These are phyloP conservation scores for Dothistroma pini DNA, from an alignment of 2,329 filamentous ascomycete species.

Conservation along the genomic window DNA sequence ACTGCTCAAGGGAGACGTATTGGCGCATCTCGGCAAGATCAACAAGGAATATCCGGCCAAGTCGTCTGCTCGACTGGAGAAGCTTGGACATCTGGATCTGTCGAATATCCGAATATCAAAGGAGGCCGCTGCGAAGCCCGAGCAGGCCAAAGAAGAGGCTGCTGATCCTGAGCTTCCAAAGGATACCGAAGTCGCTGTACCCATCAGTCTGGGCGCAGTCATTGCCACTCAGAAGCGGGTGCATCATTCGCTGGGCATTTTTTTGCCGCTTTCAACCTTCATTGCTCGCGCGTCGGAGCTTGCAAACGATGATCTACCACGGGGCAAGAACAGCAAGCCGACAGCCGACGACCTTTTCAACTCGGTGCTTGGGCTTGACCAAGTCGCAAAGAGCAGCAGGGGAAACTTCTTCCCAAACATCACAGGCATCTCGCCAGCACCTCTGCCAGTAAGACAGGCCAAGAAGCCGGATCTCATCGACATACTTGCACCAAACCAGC, in stretches of 20 bases:
- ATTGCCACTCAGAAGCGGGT: slow-evolving; percentile 78
- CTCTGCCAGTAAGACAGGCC: slow-evolving; percentile 36
- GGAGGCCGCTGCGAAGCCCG: slow-evolving; percentile 33
- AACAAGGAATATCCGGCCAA: slow-evolving; percentile 66
- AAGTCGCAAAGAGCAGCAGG: slow-evolving; percentile 49
- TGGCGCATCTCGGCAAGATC: slow-evolving; percentile 82
- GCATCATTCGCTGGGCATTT: slow-evolving; percentile 70
- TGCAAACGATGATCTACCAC: slow-evolving; percentile 82
- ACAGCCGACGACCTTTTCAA: slow-evolving; percentile 84
- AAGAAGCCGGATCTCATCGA: slow-evolving; percentile 76
- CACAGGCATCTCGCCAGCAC: slow-evolving; percentile 48
- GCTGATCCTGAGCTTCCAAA: slow-evolving; percentile 43
- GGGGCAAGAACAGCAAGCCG: slow-evolving; percentile 59
- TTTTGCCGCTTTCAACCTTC: slow-evolving; percentile 80
- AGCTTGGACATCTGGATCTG: slow-evolving; percentile 81
- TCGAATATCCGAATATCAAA: slow-evolving; percentile 84
- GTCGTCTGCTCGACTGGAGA: slow-evolving; percentile 67
- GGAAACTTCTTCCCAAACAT: slow-evolving; percentile 72
- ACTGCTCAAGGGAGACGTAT: slow-evolving; percentile 89
- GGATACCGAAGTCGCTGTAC: slow-evolving; percentile 61
- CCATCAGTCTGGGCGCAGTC: slow-evolving; percentile 75
- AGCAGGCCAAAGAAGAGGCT: slow-evolving; percentile 43
- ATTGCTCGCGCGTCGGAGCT: slow-evolving; percentile 78
- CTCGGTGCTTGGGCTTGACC: slow-evolving; percentile 70
- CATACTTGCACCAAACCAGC: slow-evolving; percentile 58